A percentile compares a stretch with the other conserved stretches of the same genome.
Conservation (phyloP, 1,284 basidiomycete species). For the Tilletia horrida region DNA sequence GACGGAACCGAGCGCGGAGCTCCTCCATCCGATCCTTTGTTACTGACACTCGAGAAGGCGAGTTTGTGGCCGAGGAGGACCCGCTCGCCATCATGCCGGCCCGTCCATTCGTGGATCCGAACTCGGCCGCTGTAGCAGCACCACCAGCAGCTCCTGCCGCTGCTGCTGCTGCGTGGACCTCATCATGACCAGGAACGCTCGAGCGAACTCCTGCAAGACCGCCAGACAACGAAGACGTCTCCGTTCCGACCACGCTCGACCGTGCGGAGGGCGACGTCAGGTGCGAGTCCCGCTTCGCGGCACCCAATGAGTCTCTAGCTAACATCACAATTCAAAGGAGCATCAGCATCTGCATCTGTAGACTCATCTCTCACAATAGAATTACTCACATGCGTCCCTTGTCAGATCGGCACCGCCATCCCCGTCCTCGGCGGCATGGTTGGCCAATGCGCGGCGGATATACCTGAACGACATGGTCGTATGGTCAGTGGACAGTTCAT, state of each 20-base stretch:
- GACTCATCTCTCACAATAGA: no score
- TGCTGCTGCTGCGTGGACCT: background rate
- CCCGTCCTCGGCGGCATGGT: constrained; percentile 73
- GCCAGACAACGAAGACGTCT: background rate
- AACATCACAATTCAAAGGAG: background rate
- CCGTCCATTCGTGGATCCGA: background rate
- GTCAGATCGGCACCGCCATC: constrained; percentile 55
- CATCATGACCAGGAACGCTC: background rate
- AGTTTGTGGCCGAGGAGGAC: background rate
- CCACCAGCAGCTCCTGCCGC: background rate
- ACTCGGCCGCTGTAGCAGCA: background rate
- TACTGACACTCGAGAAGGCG: background rate
- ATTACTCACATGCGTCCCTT: constrained; percentile 5
- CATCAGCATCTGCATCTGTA: background rate
- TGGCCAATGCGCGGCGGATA: constrained; percentile 56
- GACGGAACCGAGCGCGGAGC: constrained; percentile 10
- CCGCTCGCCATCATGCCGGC: background rate
- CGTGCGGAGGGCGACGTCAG: background rate
- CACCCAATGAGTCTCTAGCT: constrained; percentile 1
- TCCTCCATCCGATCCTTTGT: constrained; percentile 13
- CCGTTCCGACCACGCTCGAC: constrained; percentile 14
- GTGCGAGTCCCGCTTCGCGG: constrained; percentile 2
- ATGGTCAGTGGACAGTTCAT: background rate
- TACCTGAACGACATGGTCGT: constrained; percentile 37
- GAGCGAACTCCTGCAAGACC: background rate